Percentiles rank a stretch among this genome's conserved stretches.
Conservation (phyloP, 73 alveolate genomes). For the Symbiodinium pilosum region DNA sequence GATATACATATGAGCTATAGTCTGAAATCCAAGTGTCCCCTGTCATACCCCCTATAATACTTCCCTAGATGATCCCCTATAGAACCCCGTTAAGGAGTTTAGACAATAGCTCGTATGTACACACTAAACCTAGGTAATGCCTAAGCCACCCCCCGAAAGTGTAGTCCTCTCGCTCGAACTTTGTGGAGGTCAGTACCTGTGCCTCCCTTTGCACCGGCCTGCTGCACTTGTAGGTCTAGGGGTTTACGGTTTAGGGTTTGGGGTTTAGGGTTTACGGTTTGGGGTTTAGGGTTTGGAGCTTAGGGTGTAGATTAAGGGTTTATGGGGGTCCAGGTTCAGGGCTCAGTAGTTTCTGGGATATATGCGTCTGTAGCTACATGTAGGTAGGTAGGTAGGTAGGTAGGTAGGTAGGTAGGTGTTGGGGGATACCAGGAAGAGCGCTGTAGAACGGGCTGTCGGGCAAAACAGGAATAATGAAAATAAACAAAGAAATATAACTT, state of each 20-base stretch:
- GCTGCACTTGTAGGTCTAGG: not conserved
- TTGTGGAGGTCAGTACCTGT: conserved; percentile 89
- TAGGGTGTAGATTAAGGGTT: not conserved
- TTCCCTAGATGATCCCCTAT: not conserved
- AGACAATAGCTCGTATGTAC: no score
- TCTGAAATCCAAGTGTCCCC: no score
- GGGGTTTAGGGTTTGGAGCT: not conserved
- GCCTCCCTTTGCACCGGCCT: conserved; percentile 76
- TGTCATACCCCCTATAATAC: no score
- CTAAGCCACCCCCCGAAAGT: not conserved
- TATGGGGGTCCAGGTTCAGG: not conserved
- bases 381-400: no score
- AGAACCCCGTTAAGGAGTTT: no score
- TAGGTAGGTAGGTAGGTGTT: no score
- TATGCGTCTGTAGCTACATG: no score
- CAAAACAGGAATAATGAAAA: no score
- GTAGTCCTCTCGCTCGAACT: conserved; percentile 66
- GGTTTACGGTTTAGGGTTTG: not conserved
- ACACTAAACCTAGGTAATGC: not conserved
- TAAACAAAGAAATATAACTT: no score
- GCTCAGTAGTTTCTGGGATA: not conserved
- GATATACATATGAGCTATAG: no score
- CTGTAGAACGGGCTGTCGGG: no score
- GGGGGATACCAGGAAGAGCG: no score
- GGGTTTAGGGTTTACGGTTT: not conserved